Evolutionary conservation across 495 filamentous ascomycete genomes (phyloP).

Genomic region (Penicillium alfredii): DNA sequence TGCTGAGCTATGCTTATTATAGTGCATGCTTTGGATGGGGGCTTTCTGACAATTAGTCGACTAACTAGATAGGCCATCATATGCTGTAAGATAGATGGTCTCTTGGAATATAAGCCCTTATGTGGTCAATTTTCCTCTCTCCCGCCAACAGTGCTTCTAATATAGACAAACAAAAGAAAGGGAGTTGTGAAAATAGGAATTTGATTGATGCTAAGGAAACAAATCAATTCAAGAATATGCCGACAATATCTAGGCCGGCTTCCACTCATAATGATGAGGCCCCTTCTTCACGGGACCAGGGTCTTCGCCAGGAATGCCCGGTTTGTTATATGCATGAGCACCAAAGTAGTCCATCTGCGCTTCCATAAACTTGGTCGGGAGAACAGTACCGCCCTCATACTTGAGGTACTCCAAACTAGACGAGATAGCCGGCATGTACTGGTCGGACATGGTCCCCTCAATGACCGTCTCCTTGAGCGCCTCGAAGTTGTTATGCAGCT

Average conservation of each 20-base stretch:
- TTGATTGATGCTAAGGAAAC: too few relatives aligned
- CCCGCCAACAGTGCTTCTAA: too few relatives aligned
- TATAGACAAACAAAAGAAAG: too few relatives aligned
- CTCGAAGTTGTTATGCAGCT: slow-evolving; percentile 47
- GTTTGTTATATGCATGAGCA: slow-evolving; percentile 59
- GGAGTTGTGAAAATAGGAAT: neutral
- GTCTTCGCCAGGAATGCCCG: slow-evolving; percentile 36
- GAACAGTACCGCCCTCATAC: slow-evolving; percentile 47
- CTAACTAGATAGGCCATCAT: too few relatives aligned
- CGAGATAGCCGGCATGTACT: slow-evolving; percentile 57
- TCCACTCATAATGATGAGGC: slow-evolving; percentile 41
- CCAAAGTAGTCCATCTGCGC: slow-evolving; percentile 74
- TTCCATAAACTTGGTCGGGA: slow-evolving; percentile 69
- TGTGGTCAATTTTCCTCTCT: too few relatives aligned
- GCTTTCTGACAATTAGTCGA: too few relatives aligned
- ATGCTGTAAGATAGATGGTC: too few relatives aligned
- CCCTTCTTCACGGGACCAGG: slow-evolving; percentile 37
- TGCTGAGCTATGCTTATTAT: too few relatives aligned
- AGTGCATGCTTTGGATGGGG: too few relatives aligned
- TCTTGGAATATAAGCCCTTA: too few relatives aligned
- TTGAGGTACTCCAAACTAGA: slow-evolving; percentile 67
- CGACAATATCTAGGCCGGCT: slow-evolving; percentile 24
- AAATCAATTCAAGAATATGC: too few relatives aligned
- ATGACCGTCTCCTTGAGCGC: slow-evolving; percentile 53
- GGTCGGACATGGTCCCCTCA: slow-evolving; percentile 53